phyloP scores from a whole-genome alignment of 257 asterid genomes.

The Przewalskia tangutica region DNA sequence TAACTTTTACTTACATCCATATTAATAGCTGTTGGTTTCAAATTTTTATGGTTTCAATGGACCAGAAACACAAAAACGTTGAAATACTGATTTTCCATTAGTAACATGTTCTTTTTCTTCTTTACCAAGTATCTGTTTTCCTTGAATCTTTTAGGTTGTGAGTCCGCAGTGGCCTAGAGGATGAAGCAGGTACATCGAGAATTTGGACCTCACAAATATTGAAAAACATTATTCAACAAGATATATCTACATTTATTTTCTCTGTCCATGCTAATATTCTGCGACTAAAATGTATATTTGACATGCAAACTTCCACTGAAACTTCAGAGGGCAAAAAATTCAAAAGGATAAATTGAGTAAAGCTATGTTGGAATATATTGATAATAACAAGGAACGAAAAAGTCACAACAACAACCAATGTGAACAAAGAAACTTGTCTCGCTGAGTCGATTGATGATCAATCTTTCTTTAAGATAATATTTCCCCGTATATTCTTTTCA shows the following conservation, averaged over 20 bases:
- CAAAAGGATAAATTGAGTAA: neutral
- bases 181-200: conserved; percentile 16
- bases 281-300: neutral
- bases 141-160: conserved; percentile 44
- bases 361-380: too few relatives aligned
- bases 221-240: neutral
- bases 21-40: too few relatives aligned
- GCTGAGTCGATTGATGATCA: too few relatives aligned
- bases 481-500: too few relatives aligned
- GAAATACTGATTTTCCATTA: neutral
- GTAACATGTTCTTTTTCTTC: neutral
- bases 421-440: too few relatives aligned
- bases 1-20: neutral
- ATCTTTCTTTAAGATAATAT: too few relatives aligned
- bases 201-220: neutral
- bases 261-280: neutral
- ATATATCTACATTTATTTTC: neutral
- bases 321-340: neutral
- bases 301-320: neutral
- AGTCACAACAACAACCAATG: too few relatives aligned
- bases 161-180: conserved; percentile 94
- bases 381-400: too few relatives aligned
- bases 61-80: neutral
- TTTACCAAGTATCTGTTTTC: neutral
- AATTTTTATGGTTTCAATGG: too few relatives aligned